Conservation (phyloP, 352 stramenopile genomes). For the Pythium brachiatum region DNA sequence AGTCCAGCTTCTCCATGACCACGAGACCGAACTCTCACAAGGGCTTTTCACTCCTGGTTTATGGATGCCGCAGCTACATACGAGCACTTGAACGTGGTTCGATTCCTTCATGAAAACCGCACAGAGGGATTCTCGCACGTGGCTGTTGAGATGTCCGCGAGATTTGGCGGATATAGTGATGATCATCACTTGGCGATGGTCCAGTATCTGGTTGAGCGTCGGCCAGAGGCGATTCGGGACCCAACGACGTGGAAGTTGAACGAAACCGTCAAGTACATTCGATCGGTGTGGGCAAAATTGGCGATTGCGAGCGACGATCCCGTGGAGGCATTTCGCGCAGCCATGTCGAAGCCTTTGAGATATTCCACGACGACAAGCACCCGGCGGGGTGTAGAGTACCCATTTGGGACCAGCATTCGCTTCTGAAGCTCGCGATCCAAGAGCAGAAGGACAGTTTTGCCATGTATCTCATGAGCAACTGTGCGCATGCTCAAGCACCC, state of each 20-base stretch:
- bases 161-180: no score
- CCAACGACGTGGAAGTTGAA: background rate
- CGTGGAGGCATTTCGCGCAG: background rate
- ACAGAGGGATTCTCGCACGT: constrained; percentile 17
- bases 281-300: background rate
- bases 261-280: background rate
- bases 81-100: background rate
- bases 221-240: background rate
- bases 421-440: no score
- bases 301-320: background rate
- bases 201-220: background rate
- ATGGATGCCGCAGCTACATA: constrained; percentile 5
- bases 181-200: background rate
- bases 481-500: no score
- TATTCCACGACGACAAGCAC: background rate
- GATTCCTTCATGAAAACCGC: constrained; percentile 18
- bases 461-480: no score
- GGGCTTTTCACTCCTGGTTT: background rate
- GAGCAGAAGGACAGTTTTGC: no score
- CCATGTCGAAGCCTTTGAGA: background rate
- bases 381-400: background rate
- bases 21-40: background rate
- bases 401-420: no score
- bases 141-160: no score
- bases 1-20: constrained; percentile 23